These are phyloP conservation scores for Astrothelium subdiscretum DNA, from an alignment of 495 filamentous ascomycete genomes.

Conservation along the genomic window DNA sequence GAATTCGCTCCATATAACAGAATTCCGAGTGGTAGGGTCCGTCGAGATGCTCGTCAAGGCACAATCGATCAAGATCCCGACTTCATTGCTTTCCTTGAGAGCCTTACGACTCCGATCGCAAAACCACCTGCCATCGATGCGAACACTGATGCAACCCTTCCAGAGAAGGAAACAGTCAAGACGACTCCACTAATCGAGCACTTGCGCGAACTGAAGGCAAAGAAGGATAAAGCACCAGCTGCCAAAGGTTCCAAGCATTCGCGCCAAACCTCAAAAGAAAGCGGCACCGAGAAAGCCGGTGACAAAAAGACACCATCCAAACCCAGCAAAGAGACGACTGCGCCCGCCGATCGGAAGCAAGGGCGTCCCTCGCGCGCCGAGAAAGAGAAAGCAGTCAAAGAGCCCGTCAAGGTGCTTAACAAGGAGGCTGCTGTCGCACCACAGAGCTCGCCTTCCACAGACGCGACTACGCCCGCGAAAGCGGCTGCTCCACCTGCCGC, in stretches of 20 bases:
- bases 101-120: conserved; percentile 63
- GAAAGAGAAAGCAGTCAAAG: conserved; percentile 52
- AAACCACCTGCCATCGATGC: conserved; percentile 42
- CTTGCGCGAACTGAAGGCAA: conserved; percentile 80
- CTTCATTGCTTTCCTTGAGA: conserved; percentile 85
- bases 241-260: conserved; percentile 37
- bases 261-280: conserved; percentile 40
- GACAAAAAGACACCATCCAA: conserved; percentile 34
- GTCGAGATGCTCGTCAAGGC: conserved; percentile 75
- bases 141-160: conserved; percentile 27
- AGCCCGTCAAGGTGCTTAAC: conserved; percentile 69
- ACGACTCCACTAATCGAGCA: conserved; percentile 86
- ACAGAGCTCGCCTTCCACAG: conserved; percentile 9
- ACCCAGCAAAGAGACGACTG: conserved; percentile 18
- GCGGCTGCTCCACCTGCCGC: conserved; percentile 21
- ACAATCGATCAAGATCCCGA: conserved; percentile 93
- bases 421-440: conserved; percentile 40
- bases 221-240: conserved; percentile 55
- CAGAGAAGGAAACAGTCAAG: conserved; percentile 56
- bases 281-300: conserved; percentile 31
- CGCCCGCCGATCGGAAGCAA: conserved; percentile 32
- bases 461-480: conserved; percentile 19
- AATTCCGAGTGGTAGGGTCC: conserved; percentile 55
- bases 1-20: conserved; percentile 78
- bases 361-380: conserved; percentile 20